Conservation (phyloP, 2,329 filamentous ascomycete species). For the Aspergillus japonicus region DNA sequence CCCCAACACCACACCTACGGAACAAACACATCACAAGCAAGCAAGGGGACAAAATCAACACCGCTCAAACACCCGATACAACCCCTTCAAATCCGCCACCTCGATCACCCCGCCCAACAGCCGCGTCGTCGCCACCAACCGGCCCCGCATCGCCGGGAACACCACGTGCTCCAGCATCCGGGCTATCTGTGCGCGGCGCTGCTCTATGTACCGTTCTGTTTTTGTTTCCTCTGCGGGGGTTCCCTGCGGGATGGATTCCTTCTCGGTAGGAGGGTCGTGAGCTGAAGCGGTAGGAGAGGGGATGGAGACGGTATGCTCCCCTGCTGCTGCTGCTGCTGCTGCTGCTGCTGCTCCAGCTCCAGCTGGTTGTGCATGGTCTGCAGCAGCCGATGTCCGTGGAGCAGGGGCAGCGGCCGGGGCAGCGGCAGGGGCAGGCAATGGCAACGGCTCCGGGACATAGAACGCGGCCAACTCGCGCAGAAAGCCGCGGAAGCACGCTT, state of each 20-base stretch:
- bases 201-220: conserved; percentile 44
- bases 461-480: conserved; percentile 84
- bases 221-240: conserved; percentile 39
- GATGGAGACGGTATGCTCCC: no score
- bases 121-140: conserved; percentile 76
- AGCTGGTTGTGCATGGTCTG: no score
- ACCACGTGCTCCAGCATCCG: conserved; percentile 79
- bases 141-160: conserved; percentile 82
- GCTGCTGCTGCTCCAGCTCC: no score
- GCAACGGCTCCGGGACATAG: conserved; percentile 84
- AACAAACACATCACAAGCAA: no score
- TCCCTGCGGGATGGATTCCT: background rate
- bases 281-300: no score
- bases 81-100: conserved; percentile 83
- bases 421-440: no score
- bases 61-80: conserved; percentile 93
- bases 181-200: conserved; percentile 66
- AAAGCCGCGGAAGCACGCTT: conserved; percentile 80
- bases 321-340: no score
- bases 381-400: no score
- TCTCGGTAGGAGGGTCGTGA: no score
- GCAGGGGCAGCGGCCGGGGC: no score
- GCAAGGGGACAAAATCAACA: conserved; percentile 56
- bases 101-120: conserved; percentile 79
- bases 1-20: no score